phyloP scores from a whole-genome alignment of 441 rosid genomes.

The Mallotus repandus region DNA sequence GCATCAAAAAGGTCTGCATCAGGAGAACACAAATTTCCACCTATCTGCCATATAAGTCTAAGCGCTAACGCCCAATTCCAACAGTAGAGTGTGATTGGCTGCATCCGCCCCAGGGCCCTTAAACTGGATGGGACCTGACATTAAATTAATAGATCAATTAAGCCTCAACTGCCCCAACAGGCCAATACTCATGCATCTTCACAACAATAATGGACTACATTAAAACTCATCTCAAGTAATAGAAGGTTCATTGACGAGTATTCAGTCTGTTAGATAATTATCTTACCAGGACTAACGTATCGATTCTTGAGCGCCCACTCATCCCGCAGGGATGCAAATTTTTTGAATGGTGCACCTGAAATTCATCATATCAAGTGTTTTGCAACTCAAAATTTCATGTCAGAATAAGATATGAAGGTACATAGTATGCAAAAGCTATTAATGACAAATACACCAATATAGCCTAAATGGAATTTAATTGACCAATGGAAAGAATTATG shows the following conservation, averaged over 20 bases:
- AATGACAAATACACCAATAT: too few relatives aligned
- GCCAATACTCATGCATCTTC: too few relatives aligned
- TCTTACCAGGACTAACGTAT: conserved; percentile 92
- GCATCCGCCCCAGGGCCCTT: conserved; percentile 66
- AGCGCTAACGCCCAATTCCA: conserved; percentile 73
- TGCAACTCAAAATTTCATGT: not conserved
- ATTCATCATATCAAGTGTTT: not conserved
- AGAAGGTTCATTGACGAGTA: too few relatives aligned
- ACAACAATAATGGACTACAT: too few relatives aligned
- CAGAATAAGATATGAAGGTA: not conserved
- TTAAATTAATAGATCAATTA: not conserved
- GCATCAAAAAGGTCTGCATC: conserved; percentile 1
- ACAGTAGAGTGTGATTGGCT: conserved; percentile 63
- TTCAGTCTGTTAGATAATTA: not conserved
- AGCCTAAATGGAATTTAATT: not conserved
- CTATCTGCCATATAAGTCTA: conserved; percentile 20
- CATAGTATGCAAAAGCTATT: not conserved
- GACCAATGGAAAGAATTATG: not conserved
- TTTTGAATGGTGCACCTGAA: conserved; percentile 91
- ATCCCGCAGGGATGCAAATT: conserved; percentile 65
- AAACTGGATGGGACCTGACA: conserved; percentile 94
- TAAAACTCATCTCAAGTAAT: too few relatives aligned
- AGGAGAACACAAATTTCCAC: not conserved
- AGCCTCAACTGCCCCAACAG: not conserved
- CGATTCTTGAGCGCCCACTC: conserved; percentile 87